Conservation (phyloP, 768 basidiomycete species). For the Leucocoprinus birnbaumii region DNA sequence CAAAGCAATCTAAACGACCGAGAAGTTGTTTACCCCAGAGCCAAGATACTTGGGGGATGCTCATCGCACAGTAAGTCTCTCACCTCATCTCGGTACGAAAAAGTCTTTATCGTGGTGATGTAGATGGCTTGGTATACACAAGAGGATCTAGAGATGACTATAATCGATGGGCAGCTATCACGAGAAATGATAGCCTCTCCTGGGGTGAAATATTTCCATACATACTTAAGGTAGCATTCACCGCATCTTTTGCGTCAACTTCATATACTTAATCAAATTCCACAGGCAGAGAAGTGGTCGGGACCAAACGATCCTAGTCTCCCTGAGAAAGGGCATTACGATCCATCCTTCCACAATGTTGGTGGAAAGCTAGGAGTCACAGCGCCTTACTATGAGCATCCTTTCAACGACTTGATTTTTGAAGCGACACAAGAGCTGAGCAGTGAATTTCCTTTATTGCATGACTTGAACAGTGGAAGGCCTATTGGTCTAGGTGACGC, state of each 20-base stretch:
- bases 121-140: slow-evolving; percentile 11
- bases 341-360: not conserved
- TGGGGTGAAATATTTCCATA: too few species aligned
- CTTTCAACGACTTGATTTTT: slow-evolving; percentile 19
- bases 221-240: not conserved
- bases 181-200: not conserved
- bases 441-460: slow-evolving; percentile 33
- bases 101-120: too few species aligned
- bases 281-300: slow-evolving; percentile 3
- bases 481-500: slow-evolving; percentile 36
- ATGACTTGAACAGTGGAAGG: slow-evolving; percentile 39
- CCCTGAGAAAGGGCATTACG: not conserved
- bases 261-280: not conserved
- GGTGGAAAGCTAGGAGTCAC: not conserved
- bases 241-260: not conserved
- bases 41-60: slow-evolving; percentile 29
- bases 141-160: slow-evolving; percentile 9
- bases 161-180: slow-evolving; percentile 2
- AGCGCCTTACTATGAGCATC: not conserved
- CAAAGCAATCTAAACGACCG: slow-evolving; percentile 20
- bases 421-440: slow-evolving; percentile 28
- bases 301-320: not conserved
- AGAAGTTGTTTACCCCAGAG: slow-evolving; percentile 21
- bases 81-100: too few species aligned
- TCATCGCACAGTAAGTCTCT: slow-evolving; percentile 28